Conservation (phyloP, 148 eudicot genomes). For the Beta vulgaris region DNA sequence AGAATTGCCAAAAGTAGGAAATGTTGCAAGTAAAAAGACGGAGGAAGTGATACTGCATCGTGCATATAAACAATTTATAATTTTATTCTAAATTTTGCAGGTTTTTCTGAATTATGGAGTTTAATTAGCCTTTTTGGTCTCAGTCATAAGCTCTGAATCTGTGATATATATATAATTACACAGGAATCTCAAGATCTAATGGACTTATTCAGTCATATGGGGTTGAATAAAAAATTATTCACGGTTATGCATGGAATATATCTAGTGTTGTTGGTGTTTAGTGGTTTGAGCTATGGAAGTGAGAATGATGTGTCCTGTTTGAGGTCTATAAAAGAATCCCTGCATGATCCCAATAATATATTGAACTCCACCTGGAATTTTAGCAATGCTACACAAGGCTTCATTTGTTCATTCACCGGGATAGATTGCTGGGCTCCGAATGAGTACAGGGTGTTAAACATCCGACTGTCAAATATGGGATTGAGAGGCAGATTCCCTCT, state of each 20-base stretch:
- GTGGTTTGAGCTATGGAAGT: slow-evolving; percentile 23
- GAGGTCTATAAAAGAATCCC: slow-evolving; percentile 41
- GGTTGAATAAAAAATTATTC: not conserved
- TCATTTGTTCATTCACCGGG: slow-evolving; percentile 49
- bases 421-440: slow-evolving; percentile 52
- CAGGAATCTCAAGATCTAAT: not conserved
- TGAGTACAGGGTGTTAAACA: slow-evolving; percentile 49
- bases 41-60: too few species aligned
- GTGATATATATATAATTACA: not conserved
- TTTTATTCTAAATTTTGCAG: slow-evolving; percentile 13
- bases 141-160: slow-evolving; percentile 12
- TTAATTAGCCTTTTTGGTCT: not conserved
- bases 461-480: slow-evolving; percentile 41
- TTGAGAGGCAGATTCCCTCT: slow-evolving; percentile 51
- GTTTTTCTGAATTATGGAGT: slow-evolving; percentile 8
- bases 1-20: too few species aligned
- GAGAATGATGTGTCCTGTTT: slow-evolving; percentile 48
- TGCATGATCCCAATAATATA: slow-evolving; percentile 45
- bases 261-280: slow-evolving; percentile 3
- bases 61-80: not conserved
- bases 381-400: slow-evolving; percentile 44
- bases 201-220: slow-evolving; percentile 7
- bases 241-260: not conserved
- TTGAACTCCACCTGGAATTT: slow-evolving; percentile 49
- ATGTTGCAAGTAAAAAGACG: too few species aligned